Evolutionary conservation across 495 filamentous ascomycete genomes (phyloP).

Genomic region (Astrothelium macrocarpum): DNA sequence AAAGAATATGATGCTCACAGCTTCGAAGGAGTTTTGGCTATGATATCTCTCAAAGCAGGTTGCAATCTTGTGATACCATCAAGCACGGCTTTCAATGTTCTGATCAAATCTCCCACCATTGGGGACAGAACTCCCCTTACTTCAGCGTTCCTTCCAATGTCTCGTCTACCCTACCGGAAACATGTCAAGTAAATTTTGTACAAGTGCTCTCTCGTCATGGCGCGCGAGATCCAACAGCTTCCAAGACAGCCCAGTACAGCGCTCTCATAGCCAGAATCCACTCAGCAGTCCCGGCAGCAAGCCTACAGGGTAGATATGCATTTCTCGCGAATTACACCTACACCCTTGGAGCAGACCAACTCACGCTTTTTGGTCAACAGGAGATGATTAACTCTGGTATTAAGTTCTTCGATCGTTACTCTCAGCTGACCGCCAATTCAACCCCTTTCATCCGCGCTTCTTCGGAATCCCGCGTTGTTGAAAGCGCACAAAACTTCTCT

Average conservation of each 20-base stretch:
- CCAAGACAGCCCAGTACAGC: slow-evolving; percentile 49
- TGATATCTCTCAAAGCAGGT: too few species aligned
- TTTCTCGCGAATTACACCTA: slow-evolving; percentile 66
- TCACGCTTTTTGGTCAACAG: slow-evolving; percentile 61
- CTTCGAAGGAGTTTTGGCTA: too few species aligned
- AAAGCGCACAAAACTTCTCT: slow-evolving; percentile 62
- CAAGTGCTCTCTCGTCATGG: slow-evolving; percentile 76
- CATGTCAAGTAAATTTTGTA: slow-evolving; percentile 65
- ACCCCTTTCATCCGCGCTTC: slow-evolving; percentile 65
- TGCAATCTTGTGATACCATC: slow-evolving; percentile 58
- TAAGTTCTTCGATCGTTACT: slow-evolving; percentile 64
- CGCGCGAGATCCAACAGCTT: slow-evolving; percentile 63
- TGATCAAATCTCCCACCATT: slow-evolving; percentile 52
- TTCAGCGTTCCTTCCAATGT: slow-evolving; percentile 61
- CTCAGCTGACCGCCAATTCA: slow-evolving; percentile 40
- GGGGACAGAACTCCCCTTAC: slow-evolving; percentile 79
- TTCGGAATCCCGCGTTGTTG: slow-evolving; percentile 61
- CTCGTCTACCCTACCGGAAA: slow-evolving; percentile 43
- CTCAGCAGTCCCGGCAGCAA: slow-evolving; percentile 33
- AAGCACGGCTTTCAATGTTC: slow-evolving; percentile 55
- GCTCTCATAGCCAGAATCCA: slow-evolving; percentile 53
- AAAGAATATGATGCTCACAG: too few species aligned
- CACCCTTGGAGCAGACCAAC: slow-evolving; percentile 61
- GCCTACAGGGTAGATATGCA: slow-evolving; percentile 45
- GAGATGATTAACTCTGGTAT: slow-evolving; percentile 66